Base-by-base conservation (phyloP, 1,284 basidiomycete species). In the Ustilago tritici region DNA sequence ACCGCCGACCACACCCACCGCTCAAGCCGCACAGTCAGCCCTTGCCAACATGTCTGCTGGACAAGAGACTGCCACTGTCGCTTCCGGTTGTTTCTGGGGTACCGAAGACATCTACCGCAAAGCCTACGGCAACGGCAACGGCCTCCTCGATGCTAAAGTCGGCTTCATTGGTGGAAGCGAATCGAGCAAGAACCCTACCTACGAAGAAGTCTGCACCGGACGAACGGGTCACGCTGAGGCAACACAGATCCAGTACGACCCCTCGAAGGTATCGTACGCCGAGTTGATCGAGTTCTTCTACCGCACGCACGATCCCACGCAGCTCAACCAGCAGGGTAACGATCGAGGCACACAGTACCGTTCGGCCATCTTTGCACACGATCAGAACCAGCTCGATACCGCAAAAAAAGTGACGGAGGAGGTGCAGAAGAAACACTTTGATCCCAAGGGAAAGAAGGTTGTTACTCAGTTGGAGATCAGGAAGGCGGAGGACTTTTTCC, bases 291-390 rank as follows among this genome's bases (percentile, higher is more conserved):
- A 86, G 69, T 83, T 83, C 66, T 81, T 81, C 71, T 84, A 86
- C 71, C 90, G 95, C 54, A 95, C 93, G 0, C 96, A 99, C 85
- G 95, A 98, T 82, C 94, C 96, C 2, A 97, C 95, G 31, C 93
- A 84, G 64, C 62, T 83, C 52, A 83, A 87, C 65, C 72, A 75
- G 43, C 87, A 87, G 75, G 87, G 87, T 34, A 80, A 81, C 38
- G 87, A 87, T 68, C 70, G 80, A 23, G 86, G 87, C 19, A 83
- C 85, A 8, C 85, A 98, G 87, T 98, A 98, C 87, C 93, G 96
- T 61, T 95, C 94, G 3, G 94, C 91, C 28, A 95, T 99, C 85
- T 98, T 95, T 88, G 92, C 91, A 47, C 89, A 93, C 82, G 90
- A 91, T 2, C 89, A 90, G 0, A 92, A 93, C 82, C 96, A 99